Conservation (phyloP, 208 protist genomes). For the Leishmania arabica region DNA sequence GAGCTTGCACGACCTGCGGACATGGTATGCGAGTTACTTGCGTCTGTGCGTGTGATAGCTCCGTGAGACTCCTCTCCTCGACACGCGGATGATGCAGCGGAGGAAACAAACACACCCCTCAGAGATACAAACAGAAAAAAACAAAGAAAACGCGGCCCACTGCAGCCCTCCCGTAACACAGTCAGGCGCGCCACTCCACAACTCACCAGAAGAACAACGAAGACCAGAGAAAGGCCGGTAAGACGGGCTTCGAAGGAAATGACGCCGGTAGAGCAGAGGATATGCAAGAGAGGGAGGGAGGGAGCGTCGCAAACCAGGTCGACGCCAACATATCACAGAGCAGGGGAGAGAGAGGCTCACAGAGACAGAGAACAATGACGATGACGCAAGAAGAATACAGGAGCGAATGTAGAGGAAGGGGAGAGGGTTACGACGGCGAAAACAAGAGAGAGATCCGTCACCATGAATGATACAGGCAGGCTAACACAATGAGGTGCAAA, state of each 20-base stretch:
- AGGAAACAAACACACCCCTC: neutral
- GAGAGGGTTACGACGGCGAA: neutral
- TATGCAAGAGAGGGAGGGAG: neutral
- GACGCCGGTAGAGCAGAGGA: neutral
- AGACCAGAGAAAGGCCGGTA: constrained; percentile 3
- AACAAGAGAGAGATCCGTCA: neutral
- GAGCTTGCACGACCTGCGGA: constrained; percentile 12
- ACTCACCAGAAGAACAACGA: neutral
- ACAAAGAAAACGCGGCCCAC: neutral
- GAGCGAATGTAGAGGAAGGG: neutral
- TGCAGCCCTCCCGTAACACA: neutral
- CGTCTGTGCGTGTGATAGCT: neutral
- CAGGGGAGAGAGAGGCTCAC: neutral
- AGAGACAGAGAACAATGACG: constrained; percentile 7
- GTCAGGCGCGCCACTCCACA: neutral
- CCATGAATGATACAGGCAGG: neutral
- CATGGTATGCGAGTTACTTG: constrained; percentile 5
- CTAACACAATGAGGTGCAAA: neutral
- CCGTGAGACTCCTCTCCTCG: neutral
- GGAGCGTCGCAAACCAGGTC: neutral
- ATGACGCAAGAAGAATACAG: neutral
- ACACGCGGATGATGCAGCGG: neutral
- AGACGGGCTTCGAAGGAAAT: constrained; percentile 2
- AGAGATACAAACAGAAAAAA: neutral
- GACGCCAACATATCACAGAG: neutral